Evolutionary conservation across 2,329 filamentous ascomycete genomes (phyloP).

Genomic region (Metarhizium anisopliae): DNA sequence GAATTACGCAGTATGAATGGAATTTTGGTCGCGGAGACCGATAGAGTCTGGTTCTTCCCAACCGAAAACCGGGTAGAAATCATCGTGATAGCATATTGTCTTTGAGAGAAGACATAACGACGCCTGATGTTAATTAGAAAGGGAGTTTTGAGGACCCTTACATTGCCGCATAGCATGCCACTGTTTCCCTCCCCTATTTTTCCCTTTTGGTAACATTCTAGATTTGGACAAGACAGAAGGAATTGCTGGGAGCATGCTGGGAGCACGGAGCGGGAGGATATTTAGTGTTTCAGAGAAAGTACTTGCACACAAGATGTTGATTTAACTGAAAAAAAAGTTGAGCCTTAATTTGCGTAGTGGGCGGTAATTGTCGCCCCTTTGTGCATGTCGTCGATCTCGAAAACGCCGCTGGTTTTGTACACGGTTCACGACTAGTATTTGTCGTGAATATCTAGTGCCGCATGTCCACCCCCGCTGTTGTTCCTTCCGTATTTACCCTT

Average conservation of each 20-base stretch:
- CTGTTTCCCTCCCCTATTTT: neutral
- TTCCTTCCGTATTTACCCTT: slow-evolving; percentile 6
- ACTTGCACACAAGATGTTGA: neutral
- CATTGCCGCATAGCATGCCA: neutral
- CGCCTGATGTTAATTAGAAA: neutral
- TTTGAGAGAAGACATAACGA: neutral
- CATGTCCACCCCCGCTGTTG: neutral
- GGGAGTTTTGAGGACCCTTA: neutral
- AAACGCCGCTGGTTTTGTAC: slow-evolving; percentile 8
- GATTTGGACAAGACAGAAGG: slow-evolving; percentile 2
- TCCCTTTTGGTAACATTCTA: neutral
- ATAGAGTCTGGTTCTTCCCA: slow-evolving; percentile 30
- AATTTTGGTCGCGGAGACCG: slow-evolving; percentile 49
- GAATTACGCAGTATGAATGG: slow-evolving; percentile 47
- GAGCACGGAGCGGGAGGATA: neutral
- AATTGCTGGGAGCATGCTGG: neutral
- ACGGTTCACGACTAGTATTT: neutral
- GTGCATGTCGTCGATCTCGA: neutral
- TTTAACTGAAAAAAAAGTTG: neutral
- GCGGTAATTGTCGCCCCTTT: neutral
- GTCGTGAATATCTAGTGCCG: neutral
- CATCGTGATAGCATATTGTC: neutral
- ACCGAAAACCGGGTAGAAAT: neutral
- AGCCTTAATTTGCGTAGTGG: neutral
- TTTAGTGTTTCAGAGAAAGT: neutral